Percentiles rank a stretch among this genome's conserved stretches.
Evolutionary conservation across 257 asterid genomes (phyloP).

Genomic region (Scutellaria galericulata): DNA sequence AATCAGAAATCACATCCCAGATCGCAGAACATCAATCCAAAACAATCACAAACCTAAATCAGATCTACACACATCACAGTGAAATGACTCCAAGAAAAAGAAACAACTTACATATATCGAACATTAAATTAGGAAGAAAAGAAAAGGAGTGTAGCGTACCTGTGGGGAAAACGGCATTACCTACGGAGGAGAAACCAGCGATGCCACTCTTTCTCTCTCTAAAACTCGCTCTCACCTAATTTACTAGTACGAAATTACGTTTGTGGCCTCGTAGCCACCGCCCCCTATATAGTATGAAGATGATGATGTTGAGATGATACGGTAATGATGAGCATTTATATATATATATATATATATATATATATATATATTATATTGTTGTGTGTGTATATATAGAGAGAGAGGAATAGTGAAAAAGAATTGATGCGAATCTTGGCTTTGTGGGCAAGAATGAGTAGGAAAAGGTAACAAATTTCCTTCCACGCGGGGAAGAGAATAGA

Average conservation of each 20-base stretch:
- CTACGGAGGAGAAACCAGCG: conserved; percentile 44
- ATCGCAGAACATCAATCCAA: conserved; percentile 30
- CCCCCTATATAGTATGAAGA: conserved; percentile 27
- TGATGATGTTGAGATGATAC: conserved; percentile 24
- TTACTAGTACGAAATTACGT: conserved; percentile 23
- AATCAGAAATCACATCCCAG: conserved; percentile 24
- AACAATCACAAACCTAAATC: conserved; percentile 29
- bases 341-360: too few species aligned
- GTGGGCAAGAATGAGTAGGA: conserved; percentile 26
- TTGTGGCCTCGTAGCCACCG: conserved; percentile 34
- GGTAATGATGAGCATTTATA: conserved; percentile 33
- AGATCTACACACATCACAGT: conserved; percentile 28
- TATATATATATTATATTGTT: too few species aligned
- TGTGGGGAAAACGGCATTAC: conserved; percentile 50
- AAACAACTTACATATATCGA: background rate
- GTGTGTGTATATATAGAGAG: background rate
- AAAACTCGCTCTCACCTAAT: conserved; percentile 20
- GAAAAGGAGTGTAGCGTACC: conserved; percentile 29
- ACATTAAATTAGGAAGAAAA: background rate
- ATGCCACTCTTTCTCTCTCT: conserved; percentile 50
- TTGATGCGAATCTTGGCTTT: conserved; percentile 31
- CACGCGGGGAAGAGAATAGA: conserved; percentile 26
- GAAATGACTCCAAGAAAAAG: background rate
- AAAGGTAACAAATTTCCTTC: background rate
- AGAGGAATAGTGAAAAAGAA: conserved; percentile 18